Conservation (phyloP, 495 filamentous ascomycete species). For the Podospora pseudoanserina region DNA sequence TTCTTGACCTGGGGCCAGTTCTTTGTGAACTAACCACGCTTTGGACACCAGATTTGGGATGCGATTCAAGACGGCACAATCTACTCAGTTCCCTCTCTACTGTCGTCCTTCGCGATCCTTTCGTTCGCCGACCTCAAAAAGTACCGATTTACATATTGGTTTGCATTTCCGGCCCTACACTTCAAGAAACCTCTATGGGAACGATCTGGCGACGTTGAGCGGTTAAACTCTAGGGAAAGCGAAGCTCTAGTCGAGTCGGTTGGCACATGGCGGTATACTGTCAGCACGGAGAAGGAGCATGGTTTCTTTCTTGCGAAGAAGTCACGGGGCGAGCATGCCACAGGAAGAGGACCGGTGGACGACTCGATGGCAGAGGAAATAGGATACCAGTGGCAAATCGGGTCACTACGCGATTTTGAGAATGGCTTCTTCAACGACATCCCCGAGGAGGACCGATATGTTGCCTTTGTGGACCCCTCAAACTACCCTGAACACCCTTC, state of each 20-base stretch:
- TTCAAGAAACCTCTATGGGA: conserved; percentile 76
- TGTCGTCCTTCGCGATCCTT: conserved; percentile 80
- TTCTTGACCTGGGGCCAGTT: background rate
- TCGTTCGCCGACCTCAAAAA: conserved; percentile 97
- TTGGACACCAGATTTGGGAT: conserved; percentile 74
- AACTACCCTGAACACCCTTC: conserved; percentile 81
- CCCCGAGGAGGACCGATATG: conserved; percentile 65
- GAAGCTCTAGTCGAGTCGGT: conserved; percentile 71
- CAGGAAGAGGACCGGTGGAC: conserved; percentile 26
- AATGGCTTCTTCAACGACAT: conserved; percentile 77
- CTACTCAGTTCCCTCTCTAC: conserved; percentile 85
- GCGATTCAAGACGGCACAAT: conserved; percentile 94
- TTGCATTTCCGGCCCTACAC: conserved; percentile 88
- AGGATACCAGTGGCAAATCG: conserved; percentile 70
- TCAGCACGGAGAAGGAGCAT: conserved; percentile 74
- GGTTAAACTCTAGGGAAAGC: conserved; percentile 62
- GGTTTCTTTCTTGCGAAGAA: conserved; percentile 93
- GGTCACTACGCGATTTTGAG: conserved; percentile 72
- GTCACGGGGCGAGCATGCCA: conserved; percentile 42
- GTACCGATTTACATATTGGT: conserved; percentile 92
- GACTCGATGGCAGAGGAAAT: conserved; percentile 43
- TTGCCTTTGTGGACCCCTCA: conserved; percentile 88
- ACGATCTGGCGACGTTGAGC: conserved; percentile 42
- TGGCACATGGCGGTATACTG: conserved; percentile 77
- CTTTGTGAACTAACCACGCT: conserved; percentile 2